phyloP scores from a whole-genome alignment of 768 basidiomycete genomes.

The Wakefieldia striispora region DNA sequence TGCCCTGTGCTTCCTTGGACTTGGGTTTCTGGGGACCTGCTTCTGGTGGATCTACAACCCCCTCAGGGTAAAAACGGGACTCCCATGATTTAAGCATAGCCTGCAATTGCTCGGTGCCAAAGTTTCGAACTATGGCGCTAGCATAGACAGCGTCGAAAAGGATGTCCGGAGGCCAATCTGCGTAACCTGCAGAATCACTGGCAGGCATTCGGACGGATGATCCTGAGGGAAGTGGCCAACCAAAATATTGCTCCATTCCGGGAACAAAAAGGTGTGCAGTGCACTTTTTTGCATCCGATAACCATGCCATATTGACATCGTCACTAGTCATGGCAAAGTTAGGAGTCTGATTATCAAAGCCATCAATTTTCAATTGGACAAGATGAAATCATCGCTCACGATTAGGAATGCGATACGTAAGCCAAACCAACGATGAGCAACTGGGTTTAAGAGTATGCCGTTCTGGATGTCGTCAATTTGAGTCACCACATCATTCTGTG shows the following conservation, averaged over 20 bases:
- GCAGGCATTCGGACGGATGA: neutral
- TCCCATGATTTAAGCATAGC: neutral
- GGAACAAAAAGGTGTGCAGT: neutral
- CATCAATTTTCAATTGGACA: neutral
- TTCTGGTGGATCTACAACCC: neutral
- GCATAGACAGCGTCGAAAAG: conserved; percentile 7
- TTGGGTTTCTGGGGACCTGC: no score
- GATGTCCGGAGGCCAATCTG: conserved; percentile 3
- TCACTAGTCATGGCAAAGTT: conserved; percentile 4
- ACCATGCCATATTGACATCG: neutral
- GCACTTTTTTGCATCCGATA: neutral
- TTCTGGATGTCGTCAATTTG: conserved; percentile 2
- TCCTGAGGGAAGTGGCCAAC: neutral
- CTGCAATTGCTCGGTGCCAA: neutral
- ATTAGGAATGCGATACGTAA: neutral
- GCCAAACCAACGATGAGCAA: neutral
- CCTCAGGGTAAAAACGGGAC: neutral
- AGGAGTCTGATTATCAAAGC: neutral
- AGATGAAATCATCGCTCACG: neutral
- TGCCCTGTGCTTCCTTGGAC: no score
- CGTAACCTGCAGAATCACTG: no score
- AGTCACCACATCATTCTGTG: neutral
- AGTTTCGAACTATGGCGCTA: neutral
- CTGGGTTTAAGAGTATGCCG: conserved; percentile 1
- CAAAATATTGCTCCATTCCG: neutral